These are phyloP conservation scores for Vinca minor DNA, from an alignment of 257 asterid species.

Conservation along the genomic window DNA sequence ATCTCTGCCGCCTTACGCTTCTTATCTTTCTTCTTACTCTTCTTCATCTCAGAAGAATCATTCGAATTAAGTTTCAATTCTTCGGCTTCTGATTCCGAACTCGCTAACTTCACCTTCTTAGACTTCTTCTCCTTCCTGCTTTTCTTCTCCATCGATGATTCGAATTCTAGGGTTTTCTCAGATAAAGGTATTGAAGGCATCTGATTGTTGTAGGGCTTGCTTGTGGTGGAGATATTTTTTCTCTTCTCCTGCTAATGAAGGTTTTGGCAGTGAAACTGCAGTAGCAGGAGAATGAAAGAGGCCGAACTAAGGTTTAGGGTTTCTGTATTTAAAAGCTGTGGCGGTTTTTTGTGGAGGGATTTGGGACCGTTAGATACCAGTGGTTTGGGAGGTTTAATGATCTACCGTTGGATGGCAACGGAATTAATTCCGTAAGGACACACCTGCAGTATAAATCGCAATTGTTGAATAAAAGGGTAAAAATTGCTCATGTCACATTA, in stretches of 20 bases:
- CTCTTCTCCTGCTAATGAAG: slow-evolving; percentile 34
- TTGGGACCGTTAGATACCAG: slow-evolving; percentile 30
- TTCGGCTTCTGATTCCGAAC: slow-evolving; percentile 48
- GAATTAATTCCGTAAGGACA: neutral
- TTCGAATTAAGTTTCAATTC: neutral
- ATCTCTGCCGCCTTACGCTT: slow-evolving; percentile 56
- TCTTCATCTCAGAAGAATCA: slow-evolving; percentile 18
- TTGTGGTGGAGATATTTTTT: too few species aligned
- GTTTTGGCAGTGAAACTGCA: slow-evolving; percentile 24
- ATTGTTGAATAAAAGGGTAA: too few species aligned
- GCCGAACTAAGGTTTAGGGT: slow-evolving; percentile 31
- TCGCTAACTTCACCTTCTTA: slow-evolving; percentile 35
- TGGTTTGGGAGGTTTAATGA: too few species aligned
- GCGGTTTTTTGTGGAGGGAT: neutral
- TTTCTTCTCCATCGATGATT: slow-evolving; percentile 31
- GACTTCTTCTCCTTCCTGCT: slow-evolving; percentile 58
- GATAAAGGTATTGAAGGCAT: slow-evolving; percentile 53
- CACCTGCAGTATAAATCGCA: too few species aligned
- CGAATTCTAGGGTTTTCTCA: slow-evolving; percentile 32
- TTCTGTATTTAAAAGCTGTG: slow-evolving; percentile 30
- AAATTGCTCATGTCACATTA: too few species aligned
- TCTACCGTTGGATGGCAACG: slow-evolving; percentile 4
- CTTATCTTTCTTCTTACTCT: slow-evolving; percentile 45
- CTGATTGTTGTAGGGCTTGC: too few species aligned
- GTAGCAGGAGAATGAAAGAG: slow-evolving; percentile 34